These are phyloP conservation scores for Marchantia paleacea DNA, from an alignment of 225 moss, liverwort and hornwort genomes.

Conservation along the genomic window DNA sequence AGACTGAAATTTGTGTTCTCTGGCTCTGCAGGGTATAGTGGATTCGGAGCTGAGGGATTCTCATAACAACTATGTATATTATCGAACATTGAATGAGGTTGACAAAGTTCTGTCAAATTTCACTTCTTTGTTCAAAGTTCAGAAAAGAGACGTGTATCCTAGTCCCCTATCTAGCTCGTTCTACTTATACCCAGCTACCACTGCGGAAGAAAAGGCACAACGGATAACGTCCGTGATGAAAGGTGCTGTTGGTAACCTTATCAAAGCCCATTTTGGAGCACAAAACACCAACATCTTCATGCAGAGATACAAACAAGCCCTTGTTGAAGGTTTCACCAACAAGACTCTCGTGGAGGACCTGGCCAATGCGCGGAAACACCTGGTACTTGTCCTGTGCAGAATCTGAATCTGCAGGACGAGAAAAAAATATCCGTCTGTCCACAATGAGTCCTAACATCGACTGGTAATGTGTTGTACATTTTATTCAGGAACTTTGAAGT, in stretches of 20 bases:
- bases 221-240: neutral
- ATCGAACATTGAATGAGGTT: slow-evolving; percentile 10
- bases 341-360: slow-evolving; percentile 12
- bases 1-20: neutral
- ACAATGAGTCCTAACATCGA: no score
- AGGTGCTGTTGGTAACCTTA: slow-evolving; percentile 10
- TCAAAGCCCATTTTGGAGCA: slow-evolving; percentile 14
- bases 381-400: slow-evolving; percentile 16
- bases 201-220: neutral
- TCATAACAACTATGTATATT: slow-evolving; percentile 14
- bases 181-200: neutral
- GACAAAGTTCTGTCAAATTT: slow-evolving; percentile 6
- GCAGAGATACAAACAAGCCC: slow-evolving; percentile 18
- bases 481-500: no score
- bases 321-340: slow-evolving; percentile 2
- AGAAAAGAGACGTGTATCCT: neutral
- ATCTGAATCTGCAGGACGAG: neutral
- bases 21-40: slow-evolving; percentile 7
- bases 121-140: slow-evolving; percentile 7
- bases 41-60: slow-evolving; percentile 13
- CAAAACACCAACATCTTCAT: slow-evolving; percentile 14
- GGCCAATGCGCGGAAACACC: slow-evolving; percentile 2
- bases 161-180: slow-evolving; percentile 16
- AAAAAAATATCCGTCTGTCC: neutral
- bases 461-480: no score